Conservation (phyloP, 306 rosid genomes). For the Ceratonia siliqua region DNA sequence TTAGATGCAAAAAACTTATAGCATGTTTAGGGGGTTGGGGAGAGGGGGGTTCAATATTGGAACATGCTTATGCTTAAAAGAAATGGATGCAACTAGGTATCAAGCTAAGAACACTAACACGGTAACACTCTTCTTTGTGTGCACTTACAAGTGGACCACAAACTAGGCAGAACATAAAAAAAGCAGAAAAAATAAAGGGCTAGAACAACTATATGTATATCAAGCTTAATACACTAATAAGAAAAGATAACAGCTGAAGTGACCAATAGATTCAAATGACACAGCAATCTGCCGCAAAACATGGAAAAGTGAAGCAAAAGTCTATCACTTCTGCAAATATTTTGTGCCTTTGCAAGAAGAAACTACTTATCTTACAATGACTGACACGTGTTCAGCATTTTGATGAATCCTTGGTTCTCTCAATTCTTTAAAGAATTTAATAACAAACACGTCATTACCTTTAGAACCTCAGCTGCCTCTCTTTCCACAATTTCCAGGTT, state of each 20-base stretch:
- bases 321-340: too few relatives aligned
- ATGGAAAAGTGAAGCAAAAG: too few relatives aligned
- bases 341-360: background rate
- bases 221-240: background rate
- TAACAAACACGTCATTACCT: conserved; percentile 48
- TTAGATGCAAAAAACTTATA: background rate
- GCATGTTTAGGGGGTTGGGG: too few relatives aligned
- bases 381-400: background rate
- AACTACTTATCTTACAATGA: background rate
- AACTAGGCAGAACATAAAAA: background rate
- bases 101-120: background rate
- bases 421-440: background rate
- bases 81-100: background rate
- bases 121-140: background rate
- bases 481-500: conserved; percentile 60
- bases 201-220: background rate
- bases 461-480: conserved; percentile 69
- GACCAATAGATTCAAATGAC: too few relatives aligned
- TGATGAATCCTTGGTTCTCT: conserved; percentile 4
- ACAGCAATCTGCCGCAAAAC: too few relatives aligned
- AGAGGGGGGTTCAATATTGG: too few relatives aligned
- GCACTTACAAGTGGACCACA: background rate
- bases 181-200: background rate
- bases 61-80: background rate
- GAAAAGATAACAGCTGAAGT: too few relatives aligned